phyloP scores from a whole-genome alignment of 495 filamentous ascomycete species.

The Venustampulla echinocandica region DNA sequence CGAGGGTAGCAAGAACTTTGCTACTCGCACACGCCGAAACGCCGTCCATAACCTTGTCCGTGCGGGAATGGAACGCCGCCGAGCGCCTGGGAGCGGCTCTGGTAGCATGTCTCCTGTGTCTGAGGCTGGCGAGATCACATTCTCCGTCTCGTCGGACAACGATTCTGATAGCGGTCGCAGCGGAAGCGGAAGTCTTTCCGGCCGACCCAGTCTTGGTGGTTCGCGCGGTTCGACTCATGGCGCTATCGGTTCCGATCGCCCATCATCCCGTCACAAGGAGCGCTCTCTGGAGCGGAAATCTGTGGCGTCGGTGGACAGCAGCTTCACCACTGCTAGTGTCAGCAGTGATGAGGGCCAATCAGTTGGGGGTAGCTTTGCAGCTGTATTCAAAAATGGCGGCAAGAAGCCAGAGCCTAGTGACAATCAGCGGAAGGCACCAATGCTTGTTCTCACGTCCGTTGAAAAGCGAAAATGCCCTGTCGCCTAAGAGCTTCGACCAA shows the following conservation, averaged over 20 bases:
- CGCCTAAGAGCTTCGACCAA: slow-evolving; percentile 30
- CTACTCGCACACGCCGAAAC: slow-evolving; percentile 82
- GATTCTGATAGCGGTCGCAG: slow-evolving; percentile 74
- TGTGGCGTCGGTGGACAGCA: slow-evolving; percentile 35
- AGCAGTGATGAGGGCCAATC: slow-evolving; percentile 51
- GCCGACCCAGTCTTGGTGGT: slow-evolving; percentile 70
- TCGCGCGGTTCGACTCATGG: slow-evolving; percentile 70
- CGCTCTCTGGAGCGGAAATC: slow-evolving; percentile 50
- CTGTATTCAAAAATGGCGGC: slow-evolving; percentile 46
- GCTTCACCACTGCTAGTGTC: slow-evolving; percentile 51
- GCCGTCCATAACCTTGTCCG: slow-evolving; percentile 87
- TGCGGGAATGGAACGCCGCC: slow-evolving; percentile 79
- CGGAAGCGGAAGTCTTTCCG: slow-evolving; percentile 70
- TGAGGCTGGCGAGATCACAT: slow-evolving; percentile 68
- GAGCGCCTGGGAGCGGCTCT: slow-evolving; percentile 49
- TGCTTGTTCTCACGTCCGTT: slow-evolving; percentile 78
- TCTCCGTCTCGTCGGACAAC: slow-evolving; percentile 56
- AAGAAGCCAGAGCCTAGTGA: slow-evolving; percentile 40
- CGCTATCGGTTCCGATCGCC: slow-evolving; percentile 77
- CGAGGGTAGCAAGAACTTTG: slow-evolving; percentile 98
- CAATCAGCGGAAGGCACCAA: slow-evolving; percentile 69
- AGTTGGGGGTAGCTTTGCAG: slow-evolving; percentile 42
- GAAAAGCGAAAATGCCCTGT: slow-evolving; percentile 83
- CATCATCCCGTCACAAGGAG: slow-evolving; percentile 49
- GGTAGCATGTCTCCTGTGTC: slow-evolving; percentile 86